Percentiles rank a stretch among this genome's conserved stretches.
Evolutionary conservation across 2,329 filamentous ascomycete species (phyloP).

Genomic region (Myriosclerotinia duriaeana): DNA sequence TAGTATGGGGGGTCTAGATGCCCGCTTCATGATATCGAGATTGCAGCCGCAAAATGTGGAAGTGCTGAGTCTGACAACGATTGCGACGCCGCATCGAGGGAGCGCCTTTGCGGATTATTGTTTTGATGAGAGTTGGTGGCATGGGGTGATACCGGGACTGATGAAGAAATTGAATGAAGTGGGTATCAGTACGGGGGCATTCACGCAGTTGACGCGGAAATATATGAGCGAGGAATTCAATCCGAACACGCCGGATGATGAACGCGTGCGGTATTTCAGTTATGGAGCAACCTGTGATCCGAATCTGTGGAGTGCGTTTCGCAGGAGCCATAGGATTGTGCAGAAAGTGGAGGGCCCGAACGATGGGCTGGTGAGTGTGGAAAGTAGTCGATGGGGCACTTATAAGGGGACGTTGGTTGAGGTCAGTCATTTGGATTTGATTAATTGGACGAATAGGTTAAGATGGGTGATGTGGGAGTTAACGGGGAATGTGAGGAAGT

Average conservation of each 20-base stretch:
- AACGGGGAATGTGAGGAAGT: conserved; percentile 55
- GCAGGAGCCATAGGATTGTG: conserved; percentile 53
- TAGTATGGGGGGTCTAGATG: conserved; percentile 65
- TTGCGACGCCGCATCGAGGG: conserved; percentile 44
- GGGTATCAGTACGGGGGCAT: conserved; percentile 59
- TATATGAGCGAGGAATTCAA: conserved; percentile 63
- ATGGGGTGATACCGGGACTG: conserved; percentile 52
- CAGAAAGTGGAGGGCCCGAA: conserved; percentile 56
- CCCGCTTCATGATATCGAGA: conserved; percentile 63
- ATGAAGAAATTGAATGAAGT: conserved; percentile 52
- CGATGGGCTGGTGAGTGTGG: conserved; percentile 66
- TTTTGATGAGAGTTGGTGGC: conserved; percentile 50
- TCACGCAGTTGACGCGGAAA: conserved; percentile 57
- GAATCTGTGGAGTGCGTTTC: conserved; percentile 66
- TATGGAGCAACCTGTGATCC: conserved; percentile 56
- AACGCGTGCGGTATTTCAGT: conserved; percentile 58
- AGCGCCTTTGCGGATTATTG: conserved; percentile 54
- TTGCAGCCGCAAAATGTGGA: conserved; percentile 49
- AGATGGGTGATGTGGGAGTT: conserved; percentile 54
- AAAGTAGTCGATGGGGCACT: conserved; percentile 60
- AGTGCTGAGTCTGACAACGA: conserved; percentile 46
- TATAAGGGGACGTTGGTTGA: conserved; percentile 63
- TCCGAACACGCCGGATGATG: conserved; percentile 53
- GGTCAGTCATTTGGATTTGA: conserved; percentile 64
- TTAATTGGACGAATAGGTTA: conserved; percentile 66